Percentiles rank a stretch among this genome's conserved stretches.
Conservation (phyloP, 805 yeast genomes). For the Teunomyces gatunensis region DNA sequence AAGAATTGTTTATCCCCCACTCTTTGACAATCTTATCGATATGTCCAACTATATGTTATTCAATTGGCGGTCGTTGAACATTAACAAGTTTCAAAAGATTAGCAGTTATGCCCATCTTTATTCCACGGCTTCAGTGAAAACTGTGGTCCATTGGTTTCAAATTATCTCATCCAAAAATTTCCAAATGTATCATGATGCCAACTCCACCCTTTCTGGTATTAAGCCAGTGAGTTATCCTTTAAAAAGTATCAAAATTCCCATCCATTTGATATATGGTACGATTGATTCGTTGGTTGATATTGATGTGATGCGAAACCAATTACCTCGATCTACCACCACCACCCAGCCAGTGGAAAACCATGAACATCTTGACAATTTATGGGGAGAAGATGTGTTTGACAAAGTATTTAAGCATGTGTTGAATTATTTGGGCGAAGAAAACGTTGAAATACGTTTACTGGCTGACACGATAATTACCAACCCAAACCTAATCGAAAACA, state of each 20-base stretch:
- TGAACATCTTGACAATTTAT: conserved; percentile 86
- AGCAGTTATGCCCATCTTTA: conserved; percentile 84
- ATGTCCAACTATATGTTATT: conserved; percentile 63
- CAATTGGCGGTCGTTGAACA: conserved; percentile 76
- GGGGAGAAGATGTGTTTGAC: conserved; percentile 68
- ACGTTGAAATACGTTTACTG: conserved; percentile 5
- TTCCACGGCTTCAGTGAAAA: conserved; percentile 73
- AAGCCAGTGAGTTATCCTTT: conserved; percentile 40
- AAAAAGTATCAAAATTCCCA: conserved; percentile 53
- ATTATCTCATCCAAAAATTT: conserved; percentile 73
- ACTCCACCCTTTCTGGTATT: conserved; percentile 21
- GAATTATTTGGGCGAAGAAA: conserved; percentile 11
- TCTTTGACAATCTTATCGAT: conserved; percentile 73
- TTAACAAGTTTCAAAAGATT: conserved; percentile 67
- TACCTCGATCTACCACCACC: conserved; percentile 53
- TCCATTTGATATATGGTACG: conserved; percentile 76
- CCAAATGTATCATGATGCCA: conserved; percentile 81
- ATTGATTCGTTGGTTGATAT: conserved; percentile 85
- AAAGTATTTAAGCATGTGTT: conserved; percentile 34
- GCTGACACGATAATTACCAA: neutral
- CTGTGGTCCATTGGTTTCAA: conserved; percentile 32
- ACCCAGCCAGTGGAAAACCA: conserved; percentile 62
- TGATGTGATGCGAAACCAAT: conserved; percentile 62
- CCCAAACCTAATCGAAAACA: neutral
- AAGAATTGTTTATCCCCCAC: conserved; percentile 69